phyloP scores from a whole-genome alignment of 768 basidiomycete genomes.

The Cubamyces sp. region DNA sequence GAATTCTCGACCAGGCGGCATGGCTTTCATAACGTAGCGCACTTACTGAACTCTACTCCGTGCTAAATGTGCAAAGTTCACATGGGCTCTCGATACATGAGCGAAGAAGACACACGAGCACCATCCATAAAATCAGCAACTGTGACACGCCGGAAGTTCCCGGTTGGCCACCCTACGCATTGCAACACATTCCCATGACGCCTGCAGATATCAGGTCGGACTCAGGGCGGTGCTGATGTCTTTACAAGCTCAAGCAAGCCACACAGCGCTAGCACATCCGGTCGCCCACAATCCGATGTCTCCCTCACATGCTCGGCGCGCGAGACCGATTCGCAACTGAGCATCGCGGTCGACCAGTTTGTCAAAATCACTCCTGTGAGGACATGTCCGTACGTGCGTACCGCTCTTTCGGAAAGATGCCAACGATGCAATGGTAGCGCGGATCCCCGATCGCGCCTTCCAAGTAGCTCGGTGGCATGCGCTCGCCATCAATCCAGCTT shows the following conservation, averaged over 20 bases:
- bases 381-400: not conserved
- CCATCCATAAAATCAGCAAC: too few relatives aligned
- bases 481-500: not conserved
- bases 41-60: too few relatives aligned
- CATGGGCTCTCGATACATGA: too few relatives aligned
- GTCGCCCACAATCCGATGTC: not conserved
- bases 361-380: not conserved
- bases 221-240: not conserved
- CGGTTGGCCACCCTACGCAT: too few relatives aligned
- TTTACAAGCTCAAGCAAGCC: not conserved
- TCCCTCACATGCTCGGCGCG: not conserved
- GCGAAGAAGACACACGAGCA: too few relatives aligned
- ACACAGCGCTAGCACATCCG: conserved; percentile 2
- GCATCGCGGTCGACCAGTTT: not conserved
- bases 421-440: not conserved
- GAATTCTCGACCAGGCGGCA: too few relatives aligned
- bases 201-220: not conserved
- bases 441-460: not conserved
- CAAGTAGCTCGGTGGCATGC: not conserved
- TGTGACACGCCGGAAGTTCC: too few relatives aligned
- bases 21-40: too few relatives aligned
- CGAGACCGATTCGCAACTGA: conserved; percentile 14
- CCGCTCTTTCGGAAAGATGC: conserved; percentile 1
- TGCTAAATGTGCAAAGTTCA: too few relatives aligned
- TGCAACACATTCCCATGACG: too few relatives aligned